Conservation (phyloP, 192 early-diverging fungal genomes). For the Coemansia sp. region DNA sequence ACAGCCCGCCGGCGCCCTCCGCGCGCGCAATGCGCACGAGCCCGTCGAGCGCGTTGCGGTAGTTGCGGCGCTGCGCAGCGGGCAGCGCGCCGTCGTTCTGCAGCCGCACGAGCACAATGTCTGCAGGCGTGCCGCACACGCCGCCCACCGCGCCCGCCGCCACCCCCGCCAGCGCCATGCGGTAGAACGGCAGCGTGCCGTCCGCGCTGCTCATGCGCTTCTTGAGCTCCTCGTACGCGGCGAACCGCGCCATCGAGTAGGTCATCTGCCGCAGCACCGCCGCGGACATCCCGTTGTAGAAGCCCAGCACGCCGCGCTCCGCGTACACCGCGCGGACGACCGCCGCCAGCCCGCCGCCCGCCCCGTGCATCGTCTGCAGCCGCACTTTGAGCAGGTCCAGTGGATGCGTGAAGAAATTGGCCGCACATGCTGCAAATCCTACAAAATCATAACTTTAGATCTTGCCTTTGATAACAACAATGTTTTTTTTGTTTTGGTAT, state of each 20-base stretch:
- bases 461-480: no score
- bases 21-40: constrained; percentile 71
- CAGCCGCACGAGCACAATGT: constrained; percentile 78
- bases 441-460: no score
- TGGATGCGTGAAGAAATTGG: constrained; percentile 69
- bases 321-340: constrained; percentile 65
- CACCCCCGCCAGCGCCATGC: constrained; percentile 36
- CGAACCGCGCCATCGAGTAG: constrained; percentile 78
- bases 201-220: constrained; percentile 52
- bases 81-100: constrained; percentile 77
- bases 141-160: constrained; percentile 58
- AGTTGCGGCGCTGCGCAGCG: constrained; percentile 62
- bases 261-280: constrained; percentile 75
- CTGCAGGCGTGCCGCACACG: constrained; percentile 73
- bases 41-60: constrained; percentile 73
- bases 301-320: constrained; percentile 70
- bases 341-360: constrained; percentile 52
- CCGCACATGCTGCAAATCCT: constrained; percentile 50
- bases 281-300: constrained; percentile 65
- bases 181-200: constrained; percentile 44
- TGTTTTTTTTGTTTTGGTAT: neutral
- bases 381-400: constrained; percentile 90
- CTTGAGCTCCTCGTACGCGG: constrained; percentile 72
- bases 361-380: constrained; percentile 78
- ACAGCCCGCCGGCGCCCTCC: constrained; percentile 74